A percentile compares a stretch with the other conserved stretches of the same genome.
Conservation (phyloP, 208 protist species). For the Crithidia expoeki region DNA sequence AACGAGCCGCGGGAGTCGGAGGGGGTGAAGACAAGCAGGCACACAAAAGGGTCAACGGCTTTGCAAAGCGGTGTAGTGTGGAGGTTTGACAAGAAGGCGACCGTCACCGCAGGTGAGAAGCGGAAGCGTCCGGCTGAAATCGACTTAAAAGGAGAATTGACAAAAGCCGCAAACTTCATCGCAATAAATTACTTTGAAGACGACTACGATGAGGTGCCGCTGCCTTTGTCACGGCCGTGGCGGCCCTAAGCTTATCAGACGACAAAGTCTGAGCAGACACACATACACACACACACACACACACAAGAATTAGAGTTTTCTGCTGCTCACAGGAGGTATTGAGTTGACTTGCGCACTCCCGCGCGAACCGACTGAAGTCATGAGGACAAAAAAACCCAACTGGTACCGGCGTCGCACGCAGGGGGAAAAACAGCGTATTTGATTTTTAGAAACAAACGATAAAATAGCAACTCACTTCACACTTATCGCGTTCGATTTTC, state of each 20-base stretch:
- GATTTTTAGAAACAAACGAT: no score
- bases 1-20: conserved; percentile 5
- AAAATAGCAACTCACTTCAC: no score
- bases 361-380: no score
- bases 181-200: conserved; percentile 63
- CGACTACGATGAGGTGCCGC: conserved; percentile 65
- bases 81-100: background rate
- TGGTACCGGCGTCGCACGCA: no score
- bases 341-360: no score
- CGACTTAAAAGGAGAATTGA: conserved; percentile 21
- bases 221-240: conserved; percentile 20
- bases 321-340: no score
- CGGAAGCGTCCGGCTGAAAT: background rate
- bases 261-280: background rate
- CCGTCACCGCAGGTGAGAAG: conserved; percentile 3
- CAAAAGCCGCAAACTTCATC: conserved; percentile 45
- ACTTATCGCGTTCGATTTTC: no score
- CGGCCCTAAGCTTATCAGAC: background rate
- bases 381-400: no score
- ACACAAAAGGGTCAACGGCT: background rate
- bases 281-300: no score
- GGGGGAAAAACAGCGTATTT: no score
- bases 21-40: background rate
- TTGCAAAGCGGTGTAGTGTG: conserved; percentile 24
- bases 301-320: no score